A percentile compares a stretch with the other conserved stretches of the same genome.
Conservation (phyloP, 2,329 filamentous ascomycete species). For the Cercospora janseana region DNA sequence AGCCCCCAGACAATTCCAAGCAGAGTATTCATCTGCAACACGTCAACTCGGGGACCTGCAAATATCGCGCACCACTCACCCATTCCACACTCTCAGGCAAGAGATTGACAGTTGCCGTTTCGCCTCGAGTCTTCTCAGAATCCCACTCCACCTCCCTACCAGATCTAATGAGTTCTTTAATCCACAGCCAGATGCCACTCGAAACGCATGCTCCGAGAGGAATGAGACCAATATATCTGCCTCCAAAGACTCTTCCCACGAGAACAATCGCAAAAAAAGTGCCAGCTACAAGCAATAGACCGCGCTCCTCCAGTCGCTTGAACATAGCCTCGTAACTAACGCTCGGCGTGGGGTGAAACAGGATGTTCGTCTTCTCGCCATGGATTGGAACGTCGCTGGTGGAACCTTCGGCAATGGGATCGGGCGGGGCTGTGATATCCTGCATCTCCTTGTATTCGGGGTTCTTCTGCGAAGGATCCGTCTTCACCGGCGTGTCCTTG, state of each 20-base stretch:
- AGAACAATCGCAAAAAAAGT: slow-evolving; percentile 74
- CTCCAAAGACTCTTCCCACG: slow-evolving; percentile 76
- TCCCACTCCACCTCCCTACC: slow-evolving; percentile 85
- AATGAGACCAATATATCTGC: slow-evolving; percentile 70
- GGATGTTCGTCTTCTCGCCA: slow-evolving; percentile 92
- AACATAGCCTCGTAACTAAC: slow-evolving; percentile 91
- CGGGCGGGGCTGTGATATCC: slow-evolving; percentile 86
- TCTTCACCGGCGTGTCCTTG: slow-evolving; percentile 69
- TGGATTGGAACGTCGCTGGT: slow-evolving; percentile 94
- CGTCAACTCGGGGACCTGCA: background rate
- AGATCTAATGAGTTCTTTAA: slow-evolving; percentile 79
- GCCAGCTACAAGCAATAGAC: slow-evolving; percentile 65
- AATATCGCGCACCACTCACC: slow-evolving; percentile 37
- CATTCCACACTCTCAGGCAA: slow-evolving; percentile 88
- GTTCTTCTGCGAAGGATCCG: slow-evolving; percentile 67
- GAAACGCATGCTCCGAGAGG: slow-evolving; percentile 69
- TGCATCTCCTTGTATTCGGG: slow-evolving; percentile 81
- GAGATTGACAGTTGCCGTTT: slow-evolving; percentile 80
- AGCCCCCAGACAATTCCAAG: slow-evolving; percentile 83
- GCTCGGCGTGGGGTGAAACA: slow-evolving; percentile 91
- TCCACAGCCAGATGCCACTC: slow-evolving; percentile 83
- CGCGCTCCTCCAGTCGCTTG: slow-evolving; percentile 68
- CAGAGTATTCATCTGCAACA: slow-evolving; percentile 70
- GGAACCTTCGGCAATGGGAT: slow-evolving; percentile 74
- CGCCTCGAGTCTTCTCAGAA: slow-evolving; percentile 78